Evolutionary conservation across 2,329 filamentous ascomycete species (phyloP).

Genomic region (Didymellaceae sp.): DNA sequence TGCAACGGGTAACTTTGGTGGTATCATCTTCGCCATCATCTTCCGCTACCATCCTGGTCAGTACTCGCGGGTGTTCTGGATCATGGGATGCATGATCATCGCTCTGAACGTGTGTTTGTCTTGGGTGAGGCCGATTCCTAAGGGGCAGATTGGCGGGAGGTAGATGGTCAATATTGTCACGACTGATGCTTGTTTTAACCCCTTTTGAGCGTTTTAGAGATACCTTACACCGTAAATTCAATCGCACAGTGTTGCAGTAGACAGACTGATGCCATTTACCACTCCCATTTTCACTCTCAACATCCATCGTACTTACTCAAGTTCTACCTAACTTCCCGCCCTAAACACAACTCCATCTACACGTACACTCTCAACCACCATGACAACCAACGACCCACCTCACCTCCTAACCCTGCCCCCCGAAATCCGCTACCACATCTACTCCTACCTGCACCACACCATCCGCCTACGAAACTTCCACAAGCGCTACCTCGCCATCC

Average conservation of each 20-base stretch:
- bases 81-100: constrained; percentile 79
- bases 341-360: too few relatives aligned
- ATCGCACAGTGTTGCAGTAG: neutral
- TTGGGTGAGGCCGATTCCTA: constrained; percentile 67
- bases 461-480: too few relatives aligned
- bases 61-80: constrained; percentile 77
- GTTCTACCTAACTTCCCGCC: too few relatives aligned
- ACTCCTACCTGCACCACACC: neutral
- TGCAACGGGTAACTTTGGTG: constrained; percentile 82
- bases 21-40: constrained; percentile 81
- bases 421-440: neutral
- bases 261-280: neutral
- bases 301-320: too few relatives aligned
- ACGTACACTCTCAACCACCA: neutral
- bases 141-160: constrained; percentile 58
- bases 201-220: constrained; percentile 17
- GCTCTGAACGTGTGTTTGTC: constrained; percentile 69
- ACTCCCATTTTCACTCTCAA: too few relatives aligned
- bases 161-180: constrained; percentile 17
- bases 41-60: constrained; percentile 75
- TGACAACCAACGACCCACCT: neutral
- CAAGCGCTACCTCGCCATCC: too few relatives aligned
- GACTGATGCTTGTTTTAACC: neutral
- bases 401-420: neutral
- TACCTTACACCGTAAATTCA: constrained; percentile 8